A percentile compares a stretch with the other conserved stretches of the same genome.
These are phyloP conservation scores for Tylopilus vinaceipallidus DNA, from an alignment of 768 basidiomycete genomes.

Conservation along the genomic window DNA sequence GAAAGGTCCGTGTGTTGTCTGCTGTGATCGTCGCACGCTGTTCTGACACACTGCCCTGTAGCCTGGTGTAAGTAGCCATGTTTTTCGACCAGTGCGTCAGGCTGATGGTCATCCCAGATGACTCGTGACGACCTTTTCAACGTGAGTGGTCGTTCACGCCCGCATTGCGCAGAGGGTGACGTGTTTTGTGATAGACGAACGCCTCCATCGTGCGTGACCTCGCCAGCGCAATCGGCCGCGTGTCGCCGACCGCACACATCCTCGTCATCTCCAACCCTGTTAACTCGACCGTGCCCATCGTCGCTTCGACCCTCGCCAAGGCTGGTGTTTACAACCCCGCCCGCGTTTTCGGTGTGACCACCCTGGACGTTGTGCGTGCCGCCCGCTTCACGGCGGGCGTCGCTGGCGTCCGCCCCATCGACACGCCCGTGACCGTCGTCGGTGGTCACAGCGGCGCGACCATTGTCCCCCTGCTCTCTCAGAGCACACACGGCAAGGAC, in stretches of 20 bases:
- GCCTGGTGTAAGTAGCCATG: conserved; percentile 71
- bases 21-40: background rate
- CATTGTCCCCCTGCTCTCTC: conserved; percentile 94
- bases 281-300: conserved; percentile 97
- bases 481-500: conserved; percentile 65
- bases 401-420: conserved; percentile 58
- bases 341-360: conserved; percentile 93
- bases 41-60: conserved; percentile 37
- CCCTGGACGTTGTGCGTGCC: conserved; percentile 96
- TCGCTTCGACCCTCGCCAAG: conserved; percentile 87
- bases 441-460: conserved; percentile 98
- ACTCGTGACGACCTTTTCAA: conserved; percentile 97
- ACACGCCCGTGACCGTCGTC: conserved; percentile 78
- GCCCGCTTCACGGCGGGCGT: conserved; percentile 84
- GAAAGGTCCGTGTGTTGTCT: conserved; percentile 64
- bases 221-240: conserved; percentile 81
- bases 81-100: background rate
- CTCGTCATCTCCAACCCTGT: conserved; percentile 99
- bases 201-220: conserved; percentile 98
- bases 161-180: background rate
- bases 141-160: conserved; percentile 44
- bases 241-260: conserved; percentile 87
- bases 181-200: conserved; percentile 70
- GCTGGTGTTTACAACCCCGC: conserved; percentile 89
- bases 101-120: conserved; percentile 59